Evolutionary conservation across 108 stramenopile species (phyloP), one percentile per base, ranked within the genome.

Genomic region (Pelagomonas calceolata): DNA sequence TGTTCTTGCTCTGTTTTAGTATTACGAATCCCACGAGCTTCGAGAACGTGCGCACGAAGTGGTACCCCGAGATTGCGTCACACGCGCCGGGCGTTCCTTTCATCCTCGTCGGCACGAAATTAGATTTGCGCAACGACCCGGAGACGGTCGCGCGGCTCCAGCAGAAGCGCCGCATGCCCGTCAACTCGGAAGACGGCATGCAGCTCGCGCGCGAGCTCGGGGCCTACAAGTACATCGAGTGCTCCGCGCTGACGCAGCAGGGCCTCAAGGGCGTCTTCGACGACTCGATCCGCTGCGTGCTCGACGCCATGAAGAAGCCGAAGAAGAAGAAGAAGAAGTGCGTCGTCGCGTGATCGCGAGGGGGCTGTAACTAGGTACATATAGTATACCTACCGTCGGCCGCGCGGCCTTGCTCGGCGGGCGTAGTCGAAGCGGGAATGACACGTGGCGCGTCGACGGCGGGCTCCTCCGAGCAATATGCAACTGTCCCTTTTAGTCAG

Each of bases 101-200:
- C 73, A 84, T 87, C 34, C 71, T 87, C 33, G 86, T 87, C 31
- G 86, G 85, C 36, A 86, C 85, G 36, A 87, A 87, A 67, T 36
- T 80, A 4, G 85, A 85, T 45, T 45, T 85, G 45, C 72, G 84
- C 34, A 79, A 85, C 34, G 85, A 79, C 0, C 67, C 76, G 21
- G 60, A 70, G 0, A 26, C 74, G 32, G n/a, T 67, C 68, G 30
- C 72, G 16, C 65, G 76, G 36, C 77, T 80, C 16, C 66, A 66
- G 18, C 68, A 69, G 63, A 74, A 69, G 35, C 45, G 77, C 74
- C 79, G 77, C 63, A 51, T 51, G 32, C 79, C 80, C 32, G 67
- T 85, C 31, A 68, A 70, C 51, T 43, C 73, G 63, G 76, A 81
- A 45, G 77, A 85, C 64, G 86, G 83, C 44, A 65, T 78, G 65